Base-by-base conservation (phyloP, 805 yeast species). In the Candida ovalis region DNA sequence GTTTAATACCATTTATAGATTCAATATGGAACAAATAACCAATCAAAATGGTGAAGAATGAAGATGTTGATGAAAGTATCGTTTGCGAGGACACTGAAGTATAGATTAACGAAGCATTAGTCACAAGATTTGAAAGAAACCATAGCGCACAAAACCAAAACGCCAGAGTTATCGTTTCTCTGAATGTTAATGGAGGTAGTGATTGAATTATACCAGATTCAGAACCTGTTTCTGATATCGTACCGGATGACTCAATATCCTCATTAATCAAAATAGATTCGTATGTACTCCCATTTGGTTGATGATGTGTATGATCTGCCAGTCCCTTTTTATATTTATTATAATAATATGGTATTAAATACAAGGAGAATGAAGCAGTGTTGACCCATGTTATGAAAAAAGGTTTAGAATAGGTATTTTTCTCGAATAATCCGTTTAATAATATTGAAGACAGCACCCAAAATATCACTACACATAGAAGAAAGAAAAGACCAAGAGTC, bases 61-160 rank as follows among this genome's bases (percentile, higher is more conserved):
- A 87, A 4, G 96, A 85, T 0, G 98, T 91, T 33, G 97, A 86
- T 17, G 96, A 86, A 36, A 94, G 69, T 22, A 94, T 92, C 2
- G 98, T 94, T 60, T 95, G 97, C 13, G 94, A 85, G 2, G 96
- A 95, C 19, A 94, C 99, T 12, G 91, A 83, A 0, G 99, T 94
- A 66, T 85, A 94, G 22, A 86, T 77, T 45, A 94, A 72, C 19
- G 96, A 83, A 0, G 96, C 88, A 67, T 94, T 94, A 28, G 94
- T 89, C 47, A 88, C 84, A 54, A 91, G 74, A 65, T 94, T 94
- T 2, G 98, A 96, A 17, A 82, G 51, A 62, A 88, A 94, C 99
- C 99, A 94, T 39, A 94, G 71, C 3, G 86, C 68, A 53, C 95
- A 85, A 64, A 94, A 94, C 68, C 89, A 88, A 13, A 84, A 75